Base-by-base conservation (phyloP, 169 alveolate species). In the Cryptosporidium xiaoi region DNA sequence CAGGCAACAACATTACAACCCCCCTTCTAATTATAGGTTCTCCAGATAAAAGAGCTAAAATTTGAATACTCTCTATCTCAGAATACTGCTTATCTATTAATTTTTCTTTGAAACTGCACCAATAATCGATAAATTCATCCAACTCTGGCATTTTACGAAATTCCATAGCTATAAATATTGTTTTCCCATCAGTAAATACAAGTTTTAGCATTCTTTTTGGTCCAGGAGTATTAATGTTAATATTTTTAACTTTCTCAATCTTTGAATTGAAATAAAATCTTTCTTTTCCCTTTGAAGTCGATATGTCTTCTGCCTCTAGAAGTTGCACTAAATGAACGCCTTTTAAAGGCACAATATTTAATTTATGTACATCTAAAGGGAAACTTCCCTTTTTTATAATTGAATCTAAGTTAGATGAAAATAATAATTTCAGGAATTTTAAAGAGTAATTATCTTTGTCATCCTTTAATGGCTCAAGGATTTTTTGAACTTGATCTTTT, bases 11-110 rank as follows among this genome's bases (percentile, higher is more conserved):
- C 33, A 77, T 27, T 20, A 77, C 29, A 5, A 77, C 64, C 4
- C 87, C 87, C 13, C 87, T 56, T 46, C 64, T 77, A 55, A 77
- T 48, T 40, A 56, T 66, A 18, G 87, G 87, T 33, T 56, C 71
- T 1, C 87, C 87, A 18, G 69, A 77, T n/a, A 77, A 46, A 58
- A 77, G 51, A 27, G 64, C 87, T 29, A 77, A 40, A 29, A 77
- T 27, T 13, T 56, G 87, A 31, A 27, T 66, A 24, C 51, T 62
- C 10, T 24, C 51, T 2, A 24, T 36, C 4, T 40, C 48, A 18
- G 12, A 12, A 13, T 13, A 20, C 24, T 31, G 0, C 5, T 16
- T 16, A 60, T 40, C n/a, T 2, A 58, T 77, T 46, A 31, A 33
- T 3, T 34, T 2, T 3, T 55, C 15, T n/a, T 18, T 62, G 2